Evolutionary conservation across 306 rosid genomes (phyloP), one percentile per base, ranked within the genome.

Genomic region (Castanopsis chinensis): DNA sequence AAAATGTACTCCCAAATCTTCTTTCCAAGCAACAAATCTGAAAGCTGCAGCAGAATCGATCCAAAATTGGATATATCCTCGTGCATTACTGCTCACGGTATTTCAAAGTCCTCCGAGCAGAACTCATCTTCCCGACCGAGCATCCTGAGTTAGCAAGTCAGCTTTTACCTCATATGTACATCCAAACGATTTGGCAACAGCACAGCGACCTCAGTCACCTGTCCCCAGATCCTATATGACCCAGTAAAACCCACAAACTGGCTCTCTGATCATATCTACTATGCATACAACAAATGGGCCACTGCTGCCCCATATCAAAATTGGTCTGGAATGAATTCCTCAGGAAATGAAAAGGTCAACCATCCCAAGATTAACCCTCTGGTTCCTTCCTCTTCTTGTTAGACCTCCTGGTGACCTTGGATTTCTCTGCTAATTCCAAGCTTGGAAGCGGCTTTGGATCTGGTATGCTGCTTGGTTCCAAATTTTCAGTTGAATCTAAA

Each of bases 161-260:
- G 91, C 83, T 86, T 86, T 91, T 80, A 84, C 93, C 89, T 87
- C 72, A 86, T 96, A 91, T 93, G 90, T 93, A 96, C 99, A 96
- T 76, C 83, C 78, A 64, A 72, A 79, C 79, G 87, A 82, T 85
- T 77, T 61, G 78, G 81, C 86, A 71, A 86, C 87, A 78, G 88
- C 84, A 79, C 64, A 72, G 82, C 88, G 57, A 75, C 67, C 74
- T 76, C 85, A 65, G 65, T 43, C 10, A 71, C 78, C 80, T 70
- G 11, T 69, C 65, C 68, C 67, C 73, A 59, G 76, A 74, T 58
- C 75, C 63, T 61, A 19, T 53, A 28, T 73, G 53, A 81, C 72
- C 81, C 76, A 85, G 61, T 58, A 83, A 85, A 81, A 78, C 58
- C 61, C 78, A 73, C 43, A 37, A 67, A 61, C 72, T 71, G 80